Percentiles rank a stretch among this genome's conserved stretches.
Conservation (phyloP, 2,329 filamentous ascomycete genomes). For the Zymoseptoria tritici region DNA sequence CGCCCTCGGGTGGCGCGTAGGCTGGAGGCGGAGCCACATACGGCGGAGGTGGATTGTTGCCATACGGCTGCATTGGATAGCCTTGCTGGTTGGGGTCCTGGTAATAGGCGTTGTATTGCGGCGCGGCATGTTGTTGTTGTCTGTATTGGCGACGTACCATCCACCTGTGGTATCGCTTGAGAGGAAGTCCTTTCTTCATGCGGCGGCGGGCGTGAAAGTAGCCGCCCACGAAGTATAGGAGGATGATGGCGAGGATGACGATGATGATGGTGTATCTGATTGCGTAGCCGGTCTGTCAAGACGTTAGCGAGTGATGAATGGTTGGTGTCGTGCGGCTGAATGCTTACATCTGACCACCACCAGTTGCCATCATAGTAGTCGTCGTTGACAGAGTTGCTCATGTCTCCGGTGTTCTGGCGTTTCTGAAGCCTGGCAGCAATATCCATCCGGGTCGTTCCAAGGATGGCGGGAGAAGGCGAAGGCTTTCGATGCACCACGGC, state of each 20-base stretch:
- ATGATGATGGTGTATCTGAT: slow-evolving; percentile 67
- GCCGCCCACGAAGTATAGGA: slow-evolving; percentile 58
- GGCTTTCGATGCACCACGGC: background rate
- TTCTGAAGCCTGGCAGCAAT: background rate
- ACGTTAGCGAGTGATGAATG: background rate
- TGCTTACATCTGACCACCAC: slow-evolving; percentile 7
- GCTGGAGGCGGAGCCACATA: slow-evolving; percentile 27
- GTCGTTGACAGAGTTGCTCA: background rate
- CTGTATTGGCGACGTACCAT: slow-evolving; percentile 22
- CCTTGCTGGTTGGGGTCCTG: slow-evolving; percentile 14
- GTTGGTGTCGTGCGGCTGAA: background rate
- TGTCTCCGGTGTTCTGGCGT: background rate
- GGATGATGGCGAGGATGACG: slow-evolving; percentile 50
- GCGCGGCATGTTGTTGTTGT: slow-evolving; percentile 5
- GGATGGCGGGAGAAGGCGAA: background rate
- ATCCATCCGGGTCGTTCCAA: background rate
- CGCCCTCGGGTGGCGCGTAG: slow-evolving; percentile 30
- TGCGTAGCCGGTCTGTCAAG: slow-evolving; percentile 37
- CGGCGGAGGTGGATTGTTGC: slow-evolving; percentile 26
- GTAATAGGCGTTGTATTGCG: slow-evolving; percentile 13
- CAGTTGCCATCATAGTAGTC: slow-evolving; percentile 3
- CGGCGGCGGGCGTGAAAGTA: slow-evolving; percentile 63
- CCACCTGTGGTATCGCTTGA: slow-evolving; percentile 60
- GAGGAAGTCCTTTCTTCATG: slow-evolving; percentile 56
- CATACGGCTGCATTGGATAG: slow-evolving; percentile 22